phyloP scores from a whole-genome alignment of 2,329 filamentous ascomycete genomes.

The Xylariaceae sp. region DNA sequence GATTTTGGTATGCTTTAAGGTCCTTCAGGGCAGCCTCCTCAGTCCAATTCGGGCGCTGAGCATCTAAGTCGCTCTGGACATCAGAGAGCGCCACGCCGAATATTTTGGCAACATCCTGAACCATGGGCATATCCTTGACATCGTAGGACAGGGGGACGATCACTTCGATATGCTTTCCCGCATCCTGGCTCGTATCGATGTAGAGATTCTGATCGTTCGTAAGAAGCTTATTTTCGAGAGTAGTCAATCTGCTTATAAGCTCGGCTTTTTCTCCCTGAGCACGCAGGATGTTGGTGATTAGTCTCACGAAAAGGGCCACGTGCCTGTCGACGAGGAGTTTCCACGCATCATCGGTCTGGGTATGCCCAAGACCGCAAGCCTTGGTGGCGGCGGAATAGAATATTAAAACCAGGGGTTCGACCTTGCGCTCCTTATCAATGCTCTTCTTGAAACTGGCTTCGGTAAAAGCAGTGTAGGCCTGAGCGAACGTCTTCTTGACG shows the following conservation, averaged over 20 bases:
- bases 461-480: conserved; percentile 89
- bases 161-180: conserved; percentile 69
- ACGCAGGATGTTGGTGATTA: conserved; percentile 73
- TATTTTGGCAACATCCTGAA: conserved; percentile 78
- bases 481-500: conserved; percentile 89
- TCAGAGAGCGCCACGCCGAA: conserved; percentile 76
- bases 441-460: conserved; percentile 81
- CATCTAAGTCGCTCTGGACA: conserved; percentile 82
- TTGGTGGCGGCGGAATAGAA: conserved; percentile 95
- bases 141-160: conserved; percentile 80
- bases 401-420: conserved; percentile 89
- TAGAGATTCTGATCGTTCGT: conserved; percentile 89
- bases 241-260: conserved; percentile 69
- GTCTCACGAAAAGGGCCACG: conserved; percentile 85
- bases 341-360: conserved; percentile 78
- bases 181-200: conserved; percentile 53
- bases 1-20: conserved; percentile 87
- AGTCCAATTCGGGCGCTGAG: conserved; percentile 76
- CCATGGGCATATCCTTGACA: conserved; percentile 94
- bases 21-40: conserved; percentile 87
- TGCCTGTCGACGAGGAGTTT: conserved; percentile 90
- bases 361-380: conserved; percentile 68
- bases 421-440: conserved; percentile 88
- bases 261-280: conserved; percentile 84
- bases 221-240: conserved; percentile 87